Evolutionary conservation across 257 asterid genomes (phyloP), one percentile per base, ranked within the genome.

Genomic region (Penstemon eatonii): DNA sequence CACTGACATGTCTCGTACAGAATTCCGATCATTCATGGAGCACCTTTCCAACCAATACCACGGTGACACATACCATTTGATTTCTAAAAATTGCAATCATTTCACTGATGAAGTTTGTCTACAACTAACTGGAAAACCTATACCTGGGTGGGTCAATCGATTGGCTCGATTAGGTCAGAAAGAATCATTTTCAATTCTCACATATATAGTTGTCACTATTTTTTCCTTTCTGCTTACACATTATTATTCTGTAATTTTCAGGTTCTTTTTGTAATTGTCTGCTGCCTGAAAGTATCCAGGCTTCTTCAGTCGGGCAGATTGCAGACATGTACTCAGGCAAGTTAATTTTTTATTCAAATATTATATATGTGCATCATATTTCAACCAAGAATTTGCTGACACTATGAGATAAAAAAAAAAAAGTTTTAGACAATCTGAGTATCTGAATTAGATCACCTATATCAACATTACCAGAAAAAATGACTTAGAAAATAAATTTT

Each of bases 121-220:
- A 79, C 92, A 67, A 42, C 84, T 92, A 52, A 89, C 96, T 25
- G 98, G 96, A 64, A 89, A 86, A 65, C 66, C 84, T 56, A 89
- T 89, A 74, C 98, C 98, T 76, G 87, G 96, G 19, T 92, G 98
- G 98, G 96, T 92, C 76, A 92, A 89, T 78, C 90, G 98, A 7
- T 75, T 92, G 77, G 98, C 98, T 64, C 86, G 89, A 74, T 55
- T 92, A 72, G 96, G 98, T 91, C 63, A 80, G 92, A 11, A 33
- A 40, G 47, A 25, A 54, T 46, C 18, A 25, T 8, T 66, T 55
- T 59, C 44, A 54, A 42, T 58, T 72, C 62, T 60, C 50, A 57
- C 47, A 37, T 59, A 40, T 37, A 54, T 61, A 7, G 5, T 51
- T 54, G 57, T 19, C 13, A 65, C 51, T n/a, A 4, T 18, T 51